These are phyloP conservation scores for Trapa bicornis DNA, from an alignment of 345 rosid genomes.

Conservation along the genomic window DNA sequence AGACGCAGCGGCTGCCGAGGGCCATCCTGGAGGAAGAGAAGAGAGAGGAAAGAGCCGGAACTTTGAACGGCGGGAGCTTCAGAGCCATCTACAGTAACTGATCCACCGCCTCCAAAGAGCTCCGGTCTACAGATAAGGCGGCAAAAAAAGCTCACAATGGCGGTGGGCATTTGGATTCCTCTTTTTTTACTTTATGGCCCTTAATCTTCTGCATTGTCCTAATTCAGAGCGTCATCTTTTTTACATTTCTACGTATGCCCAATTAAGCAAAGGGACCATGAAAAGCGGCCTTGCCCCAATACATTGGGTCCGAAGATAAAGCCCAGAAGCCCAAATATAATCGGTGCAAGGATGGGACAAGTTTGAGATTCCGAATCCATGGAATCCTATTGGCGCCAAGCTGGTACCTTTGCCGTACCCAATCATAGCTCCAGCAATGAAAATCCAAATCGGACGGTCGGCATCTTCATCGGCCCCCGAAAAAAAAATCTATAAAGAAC, in stretches of 20 bases:
- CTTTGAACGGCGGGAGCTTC: constrained; percentile 39
- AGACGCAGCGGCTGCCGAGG: constrained; percentile 10
- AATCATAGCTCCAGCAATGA: background rate
- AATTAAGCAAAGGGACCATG: background rate
- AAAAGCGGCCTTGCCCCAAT: background rate
- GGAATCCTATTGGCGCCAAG: background rate
- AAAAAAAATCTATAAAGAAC: background rate
- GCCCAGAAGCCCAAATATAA: background rate
- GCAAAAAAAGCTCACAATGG: background rate
- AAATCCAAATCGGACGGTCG: too few species aligned
- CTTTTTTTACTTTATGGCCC: background rate
- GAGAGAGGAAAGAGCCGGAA: constrained; percentile 5
- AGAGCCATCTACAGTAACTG: constrained; percentile 39
- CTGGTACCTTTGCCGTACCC: background rate
- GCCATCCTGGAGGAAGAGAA: constrained; percentile 19
- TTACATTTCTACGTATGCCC: background rate
- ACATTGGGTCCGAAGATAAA: too few species aligned
- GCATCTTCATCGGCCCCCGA: too few species aligned
- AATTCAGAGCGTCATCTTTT: background rate
- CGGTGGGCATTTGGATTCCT: background rate
- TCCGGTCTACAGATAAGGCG: constrained; percentile 2
- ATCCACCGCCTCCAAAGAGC: constrained; percentile 5
- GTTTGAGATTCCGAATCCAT: background rate
- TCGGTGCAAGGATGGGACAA: background rate
- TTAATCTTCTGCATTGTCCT: background rate